Conservation (phyloP, 2,329 filamentous ascomycete genomes). For the Clarireedia hainanense region DNA sequence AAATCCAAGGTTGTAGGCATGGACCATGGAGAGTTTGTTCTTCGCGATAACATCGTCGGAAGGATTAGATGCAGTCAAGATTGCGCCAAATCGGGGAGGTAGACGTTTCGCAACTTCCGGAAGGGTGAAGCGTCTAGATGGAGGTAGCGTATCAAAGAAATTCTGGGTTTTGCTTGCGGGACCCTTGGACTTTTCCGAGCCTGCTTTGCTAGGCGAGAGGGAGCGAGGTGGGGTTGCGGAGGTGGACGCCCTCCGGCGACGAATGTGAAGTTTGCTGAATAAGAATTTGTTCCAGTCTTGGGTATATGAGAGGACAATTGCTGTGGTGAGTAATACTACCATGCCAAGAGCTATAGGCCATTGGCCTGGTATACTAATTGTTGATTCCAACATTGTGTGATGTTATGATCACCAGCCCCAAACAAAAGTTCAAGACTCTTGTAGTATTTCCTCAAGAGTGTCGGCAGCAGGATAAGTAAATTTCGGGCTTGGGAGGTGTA, state of each 20-base stretch:
- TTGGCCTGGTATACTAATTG: constrained; percentile 12
- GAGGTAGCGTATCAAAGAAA: constrained; percentile 19
- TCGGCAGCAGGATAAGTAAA: too few species aligned
- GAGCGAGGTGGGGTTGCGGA: constrained; percentile 28
- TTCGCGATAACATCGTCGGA: constrained; percentile 14
- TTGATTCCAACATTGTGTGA: constrained; percentile 3
- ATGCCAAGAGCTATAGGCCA: constrained; percentile 24
- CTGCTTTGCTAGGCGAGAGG: constrained; percentile 21
- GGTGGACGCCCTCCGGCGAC: constrained; percentile 24
- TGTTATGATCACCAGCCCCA: not conserved
- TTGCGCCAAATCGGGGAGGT: constrained; percentile 14
- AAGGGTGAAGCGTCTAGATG: constrained; percentile 23
- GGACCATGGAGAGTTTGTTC: constrained; percentile 19
- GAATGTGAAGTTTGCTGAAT: constrained; percentile 20
- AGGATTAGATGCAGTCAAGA: constrained; percentile 15
- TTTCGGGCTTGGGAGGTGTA: too few species aligned
- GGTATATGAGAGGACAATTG: constrained; percentile 14
- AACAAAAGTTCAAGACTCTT: not conserved
- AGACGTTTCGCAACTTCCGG: constrained; percentile 19
- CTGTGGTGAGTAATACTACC: constrained; percentile 18
- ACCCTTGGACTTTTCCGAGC: not conserved
- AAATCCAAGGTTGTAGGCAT: constrained; percentile 22
- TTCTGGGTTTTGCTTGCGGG: constrained; percentile 2
- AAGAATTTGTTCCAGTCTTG: constrained; percentile 21
- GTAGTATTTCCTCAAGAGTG: not conserved